Evolutionary conservation across 2,329 filamentous ascomycete genomes (phyloP), one percentile per base, ranked within the genome.

Genomic region (Aspergillus eucalypticola): DNA sequence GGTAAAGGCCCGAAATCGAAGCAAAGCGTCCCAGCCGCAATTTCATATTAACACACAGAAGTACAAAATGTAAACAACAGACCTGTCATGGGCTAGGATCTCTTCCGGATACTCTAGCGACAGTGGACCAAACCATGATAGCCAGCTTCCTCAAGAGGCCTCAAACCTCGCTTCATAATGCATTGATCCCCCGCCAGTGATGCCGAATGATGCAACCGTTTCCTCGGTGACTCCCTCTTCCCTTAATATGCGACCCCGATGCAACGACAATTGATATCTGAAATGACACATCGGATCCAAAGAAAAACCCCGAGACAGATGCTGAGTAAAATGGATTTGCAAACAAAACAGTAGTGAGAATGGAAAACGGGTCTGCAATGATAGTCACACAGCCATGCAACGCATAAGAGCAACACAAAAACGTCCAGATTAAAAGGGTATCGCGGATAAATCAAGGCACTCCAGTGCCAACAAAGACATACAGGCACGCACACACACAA

Each of bases 371-470:
- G 25, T 32, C 25, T 29, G 46, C 8, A 50, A 50, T 29, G 25
- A 54, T 44, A 59, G 53, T 60, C 52, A 60, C 56, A 66, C 55
- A 44, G 48, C 48, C 51, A 66, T 60, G 60, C 60, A 63, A 52
- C 49, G 59, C 60, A 62, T 58, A 27, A 54, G 54, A 60, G 60
- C 53, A 62, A 57, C 60, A 65, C 60, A 64, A 15, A 49, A 60
- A 55, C 60, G 54, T 59, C 55, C 56, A 67, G 52, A 64, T 32
- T 55, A 58, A 67, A 39, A 62, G 66, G 68, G 68, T 70, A 70
- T 70, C 68, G 68, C 66, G 59, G 64, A 63, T 63, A 67, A 62
- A 68, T 64, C 54, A 53, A 61, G 54, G 56, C 62, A 65, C 65
- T 63, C 56, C 56, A 59, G 59, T 56, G 60, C 54, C 51, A 62